A percentile compares a stretch with the other conserved stretches of the same genome.
phyloP scores from a whole-genome alignment of 2,329 filamentous ascomycete genomes.

The Hypoxylon sp. region DNA sequence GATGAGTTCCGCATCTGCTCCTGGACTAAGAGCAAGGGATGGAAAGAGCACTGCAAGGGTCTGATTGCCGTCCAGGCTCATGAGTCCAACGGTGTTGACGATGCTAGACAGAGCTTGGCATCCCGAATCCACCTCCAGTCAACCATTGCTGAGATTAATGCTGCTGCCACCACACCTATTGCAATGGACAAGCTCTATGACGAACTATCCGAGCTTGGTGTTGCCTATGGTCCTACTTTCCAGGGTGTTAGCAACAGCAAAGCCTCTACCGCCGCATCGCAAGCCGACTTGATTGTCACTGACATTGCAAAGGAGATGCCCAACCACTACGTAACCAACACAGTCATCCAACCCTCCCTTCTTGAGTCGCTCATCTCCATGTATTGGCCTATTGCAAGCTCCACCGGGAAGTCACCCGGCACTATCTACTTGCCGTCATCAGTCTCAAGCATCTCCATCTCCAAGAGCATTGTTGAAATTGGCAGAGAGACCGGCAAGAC shows the following conservation, averaged over 20 bases:
- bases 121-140: conserved; percentile 45
- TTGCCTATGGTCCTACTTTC: conserved; percentile 61
- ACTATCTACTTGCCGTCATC: conserved; percentile 56
- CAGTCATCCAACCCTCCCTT: conserved; percentile 50
- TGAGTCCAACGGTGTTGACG: conserved; percentile 53
- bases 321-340: conserved; percentile 46
- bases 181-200: conserved; percentile 55
- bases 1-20: conserved; percentile 66
- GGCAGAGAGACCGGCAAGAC: conserved; percentile 43
- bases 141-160: conserved; percentile 44
- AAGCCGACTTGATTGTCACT: conserved; percentile 48
- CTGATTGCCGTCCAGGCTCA: conserved; percentile 53
- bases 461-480: conserved; percentile 41
- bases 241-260: conserved; percentile 58
- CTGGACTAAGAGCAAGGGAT: conserved; percentile 59
- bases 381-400: conserved; percentile 52
- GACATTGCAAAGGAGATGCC: conserved; percentile 53
- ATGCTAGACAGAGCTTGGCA: conserved; percentile 44
- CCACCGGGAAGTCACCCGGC: conserved; percentile 43
- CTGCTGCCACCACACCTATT: conserved; percentile 44
- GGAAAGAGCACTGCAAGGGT: conserved; percentile 68
- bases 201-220: conserved; percentile 55
- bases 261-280: conserved; percentile 48
- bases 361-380: conserved; percentile 53
- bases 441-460: conserved; percentile 51